phyloP scores from a whole-genome alignment of 768 basidiomycete species.

The Xerocomus brunneocitrinus region DNA sequence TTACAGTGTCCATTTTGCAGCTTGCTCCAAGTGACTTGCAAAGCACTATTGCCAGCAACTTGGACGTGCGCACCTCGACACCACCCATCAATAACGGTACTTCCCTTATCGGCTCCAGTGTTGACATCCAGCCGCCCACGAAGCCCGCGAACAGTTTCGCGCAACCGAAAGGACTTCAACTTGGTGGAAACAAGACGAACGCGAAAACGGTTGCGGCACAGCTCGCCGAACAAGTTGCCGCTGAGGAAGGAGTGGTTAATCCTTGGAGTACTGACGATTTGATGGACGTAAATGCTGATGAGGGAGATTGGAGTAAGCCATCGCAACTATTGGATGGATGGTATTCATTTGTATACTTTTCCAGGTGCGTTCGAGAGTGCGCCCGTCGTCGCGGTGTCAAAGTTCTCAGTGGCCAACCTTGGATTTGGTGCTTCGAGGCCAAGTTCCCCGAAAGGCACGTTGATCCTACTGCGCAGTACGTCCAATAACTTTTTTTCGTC shows the following conservation, averaged over 20 bases:
- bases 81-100: constrained; percentile 24
- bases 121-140: not conserved
- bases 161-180: constrained; percentile 60
- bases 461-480: not conserved
- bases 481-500: not conserved
- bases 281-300: constrained; percentile 91
- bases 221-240: constrained; percentile 53
- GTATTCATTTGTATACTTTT: not conserved
- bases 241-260: constrained; percentile 37
- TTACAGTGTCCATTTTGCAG: constrained; percentile 31
- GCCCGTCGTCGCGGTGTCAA: constrained; percentile 29
- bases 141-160: constrained; percentile 20
- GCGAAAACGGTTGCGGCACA: constrained; percentile 45
- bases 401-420: constrained; percentile 21
- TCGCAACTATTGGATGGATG: not conserved
- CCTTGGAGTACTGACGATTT: constrained; percentile 77
- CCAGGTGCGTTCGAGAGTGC: constrained; percentile 74
- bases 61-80: constrained; percentile 42
- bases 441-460: constrained; percentile 12
- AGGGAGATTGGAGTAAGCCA: constrained; percentile 86
- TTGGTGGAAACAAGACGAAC: constrained; percentile 53
- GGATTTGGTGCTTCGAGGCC: constrained; percentile 22
- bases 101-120: not conserved
- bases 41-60: constrained; percentile 47
- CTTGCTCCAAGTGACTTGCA: constrained; percentile 71